Evolutionary conservation across 768 basidiomycete genomes (phyloP).

Genomic region (Russula olivacea): DNA sequence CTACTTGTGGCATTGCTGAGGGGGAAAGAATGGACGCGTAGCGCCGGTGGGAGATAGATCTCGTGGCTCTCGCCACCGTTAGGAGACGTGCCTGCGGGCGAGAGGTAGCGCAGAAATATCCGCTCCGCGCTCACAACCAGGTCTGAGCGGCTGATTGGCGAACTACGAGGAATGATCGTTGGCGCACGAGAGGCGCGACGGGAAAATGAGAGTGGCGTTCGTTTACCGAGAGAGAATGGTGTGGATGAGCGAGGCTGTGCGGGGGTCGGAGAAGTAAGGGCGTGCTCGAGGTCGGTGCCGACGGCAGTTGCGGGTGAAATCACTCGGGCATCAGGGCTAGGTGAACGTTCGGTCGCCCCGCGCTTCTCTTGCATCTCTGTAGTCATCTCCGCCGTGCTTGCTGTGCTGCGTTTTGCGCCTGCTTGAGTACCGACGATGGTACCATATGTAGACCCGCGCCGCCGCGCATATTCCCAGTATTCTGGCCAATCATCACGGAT

Average conservation of each 20-base stretch:
- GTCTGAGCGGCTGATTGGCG: constrained; percentile 85
- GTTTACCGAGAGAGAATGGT: constrained; percentile 70
- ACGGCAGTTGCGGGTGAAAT: constrained; percentile 49
- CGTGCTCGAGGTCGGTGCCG: constrained; percentile 34
- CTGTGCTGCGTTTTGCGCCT: constrained; percentile 68
- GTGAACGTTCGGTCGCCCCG: constrained; percentile 51
- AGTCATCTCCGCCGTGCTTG: constrained; percentile 69
- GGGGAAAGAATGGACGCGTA: constrained; percentile 90
- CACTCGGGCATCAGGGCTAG: constrained; percentile 37
- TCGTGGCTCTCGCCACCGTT: constrained; percentile 89
- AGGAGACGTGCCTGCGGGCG: constrained; percentile 67
- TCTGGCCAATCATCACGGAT: constrained; percentile 99
- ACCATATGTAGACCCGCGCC: constrained; percentile 89
- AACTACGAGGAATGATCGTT: constrained; percentile 86
- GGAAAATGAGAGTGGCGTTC: constrained; percentile 73
- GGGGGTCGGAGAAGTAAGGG: constrained; percentile 25
- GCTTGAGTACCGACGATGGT: constrained; percentile 72
- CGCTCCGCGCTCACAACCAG: constrained; percentile 92
- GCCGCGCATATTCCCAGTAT: constrained; percentile 91
- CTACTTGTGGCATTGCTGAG: constrained; percentile 70
- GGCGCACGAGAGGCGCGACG: constrained; percentile 82
- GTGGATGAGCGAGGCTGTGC: constrained; percentile 60
- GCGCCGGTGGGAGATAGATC: constrained; percentile 91
- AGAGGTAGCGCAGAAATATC: constrained; percentile 92
- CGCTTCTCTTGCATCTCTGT: constrained; percentile 61